A percentile compares a stretch with the other conserved stretches of the same genome.
Evolutionary conservation across 192 early-diverging fungal genomes (phyloP).

Genomic region (Paraglomus occultum): DNA sequence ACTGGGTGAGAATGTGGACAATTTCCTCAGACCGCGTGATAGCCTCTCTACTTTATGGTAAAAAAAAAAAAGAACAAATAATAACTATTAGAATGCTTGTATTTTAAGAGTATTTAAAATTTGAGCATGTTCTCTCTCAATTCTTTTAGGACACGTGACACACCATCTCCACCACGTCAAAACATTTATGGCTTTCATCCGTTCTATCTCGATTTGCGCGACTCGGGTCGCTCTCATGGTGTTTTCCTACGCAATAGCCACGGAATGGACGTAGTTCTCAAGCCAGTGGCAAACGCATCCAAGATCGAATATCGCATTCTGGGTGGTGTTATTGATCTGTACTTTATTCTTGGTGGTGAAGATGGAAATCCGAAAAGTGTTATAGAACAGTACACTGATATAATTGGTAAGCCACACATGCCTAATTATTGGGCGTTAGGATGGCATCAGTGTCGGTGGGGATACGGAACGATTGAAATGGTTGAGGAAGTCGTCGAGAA

Average conservation of each 20-base stretch:
- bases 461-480: slow-evolving; percentile 54
- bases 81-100: slow-evolving; percentile 31
- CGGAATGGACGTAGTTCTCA: slow-evolving; percentile 61
- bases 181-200: slow-evolving; percentile 68
- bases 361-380: slow-evolving; percentile 35
- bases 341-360: slow-evolving; percentile 57
- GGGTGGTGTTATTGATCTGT: slow-evolving; percentile 65
- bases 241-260: slow-evolving; percentile 63
- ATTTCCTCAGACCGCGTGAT: slow-evolving; percentile 42
- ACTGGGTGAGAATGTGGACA: slow-evolving; percentile 57
- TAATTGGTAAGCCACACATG: slow-evolving; percentile 61
- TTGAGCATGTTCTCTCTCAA: neutral
- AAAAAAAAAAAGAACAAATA: slow-evolving; percentile 17
- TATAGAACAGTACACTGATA: slow-evolving; percentile 55
- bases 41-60: neutral
- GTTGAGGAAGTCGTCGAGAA: slow-evolving; percentile 54
- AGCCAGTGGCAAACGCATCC: slow-evolving; percentile 34
- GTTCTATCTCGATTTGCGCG: slow-evolving; percentile 61
- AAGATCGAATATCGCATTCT: slow-evolving; percentile 62
- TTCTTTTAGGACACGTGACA: slow-evolving; percentile 38
- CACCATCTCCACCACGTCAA: slow-evolving; percentile 41
- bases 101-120: slow-evolving; percentile 21
- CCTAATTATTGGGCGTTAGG: slow-evolving; percentile 64
- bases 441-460: slow-evolving; percentile 64
- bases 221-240: slow-evolving; percentile 38